Percentiles rank a stretch among this genome's conserved stretches.
Conservation (phyloP, 257 asterid genomes). For the Solanum chaucha region DNA sequence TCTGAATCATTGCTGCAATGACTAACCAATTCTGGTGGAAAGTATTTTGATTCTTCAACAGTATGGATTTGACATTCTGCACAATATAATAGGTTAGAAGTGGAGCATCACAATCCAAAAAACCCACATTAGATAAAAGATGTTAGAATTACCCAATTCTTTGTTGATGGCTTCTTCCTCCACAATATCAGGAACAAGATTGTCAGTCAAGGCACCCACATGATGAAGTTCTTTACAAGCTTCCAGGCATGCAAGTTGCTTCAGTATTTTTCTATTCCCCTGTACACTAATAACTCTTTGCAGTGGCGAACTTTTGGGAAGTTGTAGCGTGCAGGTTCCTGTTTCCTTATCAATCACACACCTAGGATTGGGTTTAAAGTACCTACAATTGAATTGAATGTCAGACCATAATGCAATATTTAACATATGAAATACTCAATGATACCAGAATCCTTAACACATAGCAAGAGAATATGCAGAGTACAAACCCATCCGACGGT, state of each 20-base stretch:
- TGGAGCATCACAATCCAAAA: not conserved
- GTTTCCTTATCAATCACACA: slow-evolving; percentile 32
- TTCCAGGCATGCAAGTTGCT: slow-evolving; percentile 72
- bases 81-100: not conserved
- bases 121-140: not conserved
- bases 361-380: slow-evolving; percentile 66
- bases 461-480: not conserved
- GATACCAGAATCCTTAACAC: not conserved
- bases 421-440: not conserved
- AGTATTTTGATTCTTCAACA: slow-evolving; percentile 31
- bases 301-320: slow-evolving; percentile 68
- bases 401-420: not conserved
- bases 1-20: not conserved
- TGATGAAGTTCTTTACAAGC: slow-evolving; percentile 82
- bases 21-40: slow-evolving; percentile 61
- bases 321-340: slow-evolving; percentile 39
- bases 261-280: slow-evolving; percentile 31
- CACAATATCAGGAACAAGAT: slow-evolving; percentile 69
- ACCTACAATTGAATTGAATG: slow-evolving; percentile 24
- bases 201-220: slow-evolving; percentile 53
- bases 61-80: slow-evolving; percentile 29
- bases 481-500: slow-evolving; percentile 74
- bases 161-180: slow-evolving; percentile 45
- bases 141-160: slow-evolving; percentile 23
- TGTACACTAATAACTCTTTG: slow-evolving; percentile 19